A percentile compares a stretch with the other conserved stretches of the same genome.
phyloP scores from a whole-genome alignment of 23 red algal species.

The Gracilariopsis chorda region DNA sequence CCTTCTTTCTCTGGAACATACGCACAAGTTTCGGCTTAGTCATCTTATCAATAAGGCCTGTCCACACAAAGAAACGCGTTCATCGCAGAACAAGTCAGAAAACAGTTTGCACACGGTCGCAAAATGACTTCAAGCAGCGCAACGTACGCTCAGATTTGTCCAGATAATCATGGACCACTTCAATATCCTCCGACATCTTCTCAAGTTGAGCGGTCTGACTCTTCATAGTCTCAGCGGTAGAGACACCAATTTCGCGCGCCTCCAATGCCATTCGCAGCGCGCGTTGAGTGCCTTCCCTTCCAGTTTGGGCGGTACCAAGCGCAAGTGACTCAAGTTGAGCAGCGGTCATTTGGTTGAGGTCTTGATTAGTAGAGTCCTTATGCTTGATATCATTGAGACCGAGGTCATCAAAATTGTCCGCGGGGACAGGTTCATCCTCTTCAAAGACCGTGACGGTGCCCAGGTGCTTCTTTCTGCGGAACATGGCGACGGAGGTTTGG shows the following conservation, averaged over 20 bases:
- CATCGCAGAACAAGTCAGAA: background rate
- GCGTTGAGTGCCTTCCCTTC: slow-evolving; percentile 64
- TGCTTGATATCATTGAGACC: slow-evolving; percentile 21
- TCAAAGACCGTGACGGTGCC: slow-evolving; percentile 28
- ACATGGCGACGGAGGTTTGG: too few species aligned
- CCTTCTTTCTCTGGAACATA: slow-evolving; percentile 60
- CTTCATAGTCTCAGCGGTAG: slow-evolving; percentile 60
- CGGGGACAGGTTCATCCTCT: background rate
- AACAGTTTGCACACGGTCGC: background rate
- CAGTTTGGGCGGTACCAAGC: slow-evolving; percentile 31
- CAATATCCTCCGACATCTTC: slow-evolving; percentile 79
- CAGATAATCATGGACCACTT: slow-evolving; percentile 72
- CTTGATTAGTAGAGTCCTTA: background rate
- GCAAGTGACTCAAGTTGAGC: slow-evolving; percentile 46
- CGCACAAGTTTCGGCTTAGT: slow-evolving; percentile 54
- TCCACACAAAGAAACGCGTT: background rate
- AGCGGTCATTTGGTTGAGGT: slow-evolving; percentile 54
- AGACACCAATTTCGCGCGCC: slow-evolving; percentile 69
- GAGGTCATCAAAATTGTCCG: slow-evolving; percentile 27
- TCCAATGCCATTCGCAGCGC: slow-evolving; percentile 67
- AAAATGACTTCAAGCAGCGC: background rate
- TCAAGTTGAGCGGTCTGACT: slow-evolving; percentile 86
- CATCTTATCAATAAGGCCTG: slow-evolving; percentile 79
- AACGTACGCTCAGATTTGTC: slow-evolving; percentile 75
- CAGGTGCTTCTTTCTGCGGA: slow-evolving; percentile 29